Base-by-base conservation (phyloP, 2,329 filamentous ascomycete genomes). In the Knoxdaviesia capensis region DNA sequence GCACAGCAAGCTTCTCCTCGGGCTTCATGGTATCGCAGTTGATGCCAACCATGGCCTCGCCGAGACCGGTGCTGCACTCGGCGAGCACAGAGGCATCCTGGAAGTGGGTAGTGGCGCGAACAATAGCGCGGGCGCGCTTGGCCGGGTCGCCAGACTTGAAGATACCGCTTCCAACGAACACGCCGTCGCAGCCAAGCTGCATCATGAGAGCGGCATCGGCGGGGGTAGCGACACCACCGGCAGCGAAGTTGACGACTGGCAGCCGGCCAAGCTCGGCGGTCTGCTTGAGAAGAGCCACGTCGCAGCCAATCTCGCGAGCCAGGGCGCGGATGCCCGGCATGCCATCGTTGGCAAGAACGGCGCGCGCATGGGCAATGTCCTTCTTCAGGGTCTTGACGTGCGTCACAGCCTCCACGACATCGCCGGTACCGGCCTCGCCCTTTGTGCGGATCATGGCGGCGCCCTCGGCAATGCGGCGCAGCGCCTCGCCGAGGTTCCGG, bases 381-480 rank as follows among this genome's bases (percentile, higher is more conserved):
- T 66, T 62, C 56, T 80, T 90, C 48, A 96, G 81, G 7, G 82
- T 85, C 56, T 90, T 82, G 75, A 94, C 93, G 70, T 98, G 90
- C 56, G 81, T 78, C 40, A 96, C 88, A 20, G 90, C 90, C 67
- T 96, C 88, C 53, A 96, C 82, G 41, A 98, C 85, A 58, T 98
- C 90, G 48, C 90, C 90, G 1, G 90, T 96, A 48, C 90, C 90
- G 34, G 90, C 90, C 65, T 98, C 90, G 49, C 90, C 90, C 69
- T 96, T 98, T 49, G 90, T 98, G 53, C 90, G 79, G 63, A 98
- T 94, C 88, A 98, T 96, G 54, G 88, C 88, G 7, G 90, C 90
- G 48, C 90, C 90, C 65, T 96, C 90, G 48, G 76, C 74, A 55
- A 98, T 86, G 48, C 90, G 74, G 48, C 90, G 73, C 43, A 98